These are phyloP conservation scores for Evernia prunastri DNA, from an alignment of 495 filamentous ascomycete genomes.

Conservation along the genomic window DNA sequence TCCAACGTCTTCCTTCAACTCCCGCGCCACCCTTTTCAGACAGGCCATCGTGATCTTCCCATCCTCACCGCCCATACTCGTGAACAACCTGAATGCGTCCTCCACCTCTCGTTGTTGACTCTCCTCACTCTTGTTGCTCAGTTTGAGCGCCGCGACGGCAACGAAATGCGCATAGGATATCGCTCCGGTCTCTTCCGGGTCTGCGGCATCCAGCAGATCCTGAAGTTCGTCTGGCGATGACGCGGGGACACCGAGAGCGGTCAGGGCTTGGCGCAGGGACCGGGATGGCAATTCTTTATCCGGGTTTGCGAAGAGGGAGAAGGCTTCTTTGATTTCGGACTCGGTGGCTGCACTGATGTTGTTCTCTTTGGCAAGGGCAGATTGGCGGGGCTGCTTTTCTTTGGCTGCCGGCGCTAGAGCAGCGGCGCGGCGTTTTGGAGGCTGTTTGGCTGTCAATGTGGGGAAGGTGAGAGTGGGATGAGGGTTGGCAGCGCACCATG, in stretches of 20 bases:
- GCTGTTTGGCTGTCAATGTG: slow-evolving; percentile 6
- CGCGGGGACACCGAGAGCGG: slow-evolving; percentile 68
- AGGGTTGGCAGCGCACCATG: slow-evolving; percentile 10
- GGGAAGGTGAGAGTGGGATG: background rate
- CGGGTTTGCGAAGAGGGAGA: slow-evolving; percentile 62
- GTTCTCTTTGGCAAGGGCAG: slow-evolving; percentile 85
- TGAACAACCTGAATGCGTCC: slow-evolving; percentile 72
- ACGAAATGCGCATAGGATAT: slow-evolving; percentile 72
- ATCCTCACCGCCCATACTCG: slow-evolving; percentile 40
- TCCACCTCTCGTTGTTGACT: slow-evolving; percentile 62
- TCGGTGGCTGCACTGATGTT: slow-evolving; percentile 78
- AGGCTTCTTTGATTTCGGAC: slow-evolving; percentile 83
- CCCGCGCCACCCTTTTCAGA: slow-evolving; percentile 69
- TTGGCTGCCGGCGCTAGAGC: slow-evolving; percentile 22
- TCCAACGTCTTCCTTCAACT: slow-evolving; percentile 69
- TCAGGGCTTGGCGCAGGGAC: slow-evolving; percentile 34
- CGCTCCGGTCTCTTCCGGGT: slow-evolving; percentile 72
- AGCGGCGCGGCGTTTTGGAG: slow-evolving; percentile 22
- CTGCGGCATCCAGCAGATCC: slow-evolving; percentile 68
- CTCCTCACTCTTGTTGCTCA: slow-evolving; percentile 51
- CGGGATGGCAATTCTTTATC: slow-evolving; percentile 21
- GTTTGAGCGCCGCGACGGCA: slow-evolving; percentile 75
- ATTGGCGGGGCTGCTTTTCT: slow-evolving; percentile 41
- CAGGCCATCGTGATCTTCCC: slow-evolving; percentile 64
- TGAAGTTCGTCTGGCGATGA: slow-evolving; percentile 56